These are phyloP conservation scores for Puccinia brachypodii DNA, from an alignment of 1,284 basidiomycete species.

Conservation along the genomic window DNA sequence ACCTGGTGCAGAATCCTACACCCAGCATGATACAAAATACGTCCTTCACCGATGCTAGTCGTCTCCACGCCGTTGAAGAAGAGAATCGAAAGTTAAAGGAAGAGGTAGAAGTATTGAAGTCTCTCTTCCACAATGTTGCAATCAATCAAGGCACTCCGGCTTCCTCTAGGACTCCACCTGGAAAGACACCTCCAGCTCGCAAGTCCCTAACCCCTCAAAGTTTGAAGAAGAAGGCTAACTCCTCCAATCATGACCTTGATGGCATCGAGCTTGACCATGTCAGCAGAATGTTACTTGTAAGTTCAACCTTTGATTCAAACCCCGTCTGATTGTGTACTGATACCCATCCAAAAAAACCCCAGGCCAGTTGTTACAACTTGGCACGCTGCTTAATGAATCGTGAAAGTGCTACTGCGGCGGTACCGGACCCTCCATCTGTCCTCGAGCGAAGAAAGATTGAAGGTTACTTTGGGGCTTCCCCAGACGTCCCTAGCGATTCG, in stretches of 20 bases:
- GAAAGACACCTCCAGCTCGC: neutral
- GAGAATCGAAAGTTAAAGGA: slow-evolving; percentile 25
- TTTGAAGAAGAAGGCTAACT: neutral
- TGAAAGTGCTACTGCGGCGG: slow-evolving; percentile 9
- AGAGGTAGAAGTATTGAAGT: slow-evolving; percentile 9
- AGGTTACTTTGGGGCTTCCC: slow-evolving; percentile 1
- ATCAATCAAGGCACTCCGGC: neutral
- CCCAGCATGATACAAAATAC: neutral
- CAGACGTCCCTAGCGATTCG: slow-evolving; percentile 8
- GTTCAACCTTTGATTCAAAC: too few relatives aligned
- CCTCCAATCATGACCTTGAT: neutral
- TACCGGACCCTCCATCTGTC: neutral
- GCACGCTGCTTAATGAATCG: slow-evolving; percentile 16
- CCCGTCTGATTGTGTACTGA: too few relatives aligned
- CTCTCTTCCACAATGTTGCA: slow-evolving; percentile 26
- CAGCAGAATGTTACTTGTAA: neutral
- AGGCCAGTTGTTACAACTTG: slow-evolving; percentile 6
- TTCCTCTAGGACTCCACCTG: slow-evolving; percentile 1
- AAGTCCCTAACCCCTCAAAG: neutral
- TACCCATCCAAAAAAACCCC: too few relatives aligned
- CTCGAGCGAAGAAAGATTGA: neutral
- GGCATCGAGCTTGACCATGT: neutral
- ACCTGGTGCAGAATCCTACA: slow-evolving; percentile 10
- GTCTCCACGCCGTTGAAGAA: slow-evolving; percentile 27
- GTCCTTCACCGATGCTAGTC: neutral